Conservation (phyloP, 2,329 filamentous ascomycete genomes). For the Tolypocladium sp. region DNA sequence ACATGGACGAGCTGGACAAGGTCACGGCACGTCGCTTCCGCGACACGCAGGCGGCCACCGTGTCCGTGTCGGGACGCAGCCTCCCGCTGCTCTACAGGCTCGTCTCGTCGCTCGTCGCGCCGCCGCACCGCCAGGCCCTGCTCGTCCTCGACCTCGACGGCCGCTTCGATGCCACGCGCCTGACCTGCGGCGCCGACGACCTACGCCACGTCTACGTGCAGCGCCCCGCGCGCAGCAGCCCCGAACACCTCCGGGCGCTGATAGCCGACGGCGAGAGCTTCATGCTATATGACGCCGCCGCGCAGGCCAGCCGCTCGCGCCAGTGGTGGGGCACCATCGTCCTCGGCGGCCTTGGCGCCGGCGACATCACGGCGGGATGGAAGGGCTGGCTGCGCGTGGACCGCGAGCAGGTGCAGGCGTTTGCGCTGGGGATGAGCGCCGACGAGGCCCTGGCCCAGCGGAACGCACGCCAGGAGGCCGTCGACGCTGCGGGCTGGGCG, state of each 20-base stretch:
- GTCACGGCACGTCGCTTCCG: conserved; percentile 38
- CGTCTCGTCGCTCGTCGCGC: conserved; percentile 38
- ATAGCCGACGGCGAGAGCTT: conserved; percentile 32
- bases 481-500: conserved; percentile 35
- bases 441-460: conserved; percentile 36
- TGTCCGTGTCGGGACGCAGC: conserved; percentile 43
- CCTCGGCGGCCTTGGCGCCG: conserved; percentile 20
- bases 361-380: conserved; percentile 23
- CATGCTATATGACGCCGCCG: conserved; percentile 38
- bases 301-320: conserved; percentile 32
- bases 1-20: conserved; percentile 35
- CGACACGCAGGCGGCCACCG: conserved; percentile 33
- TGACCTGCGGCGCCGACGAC: conserved; percentile 27
- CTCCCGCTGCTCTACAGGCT: conserved; percentile 48
- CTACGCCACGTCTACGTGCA: conserved; percentile 43
- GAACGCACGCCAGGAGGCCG: conserved; percentile 25
- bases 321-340: conserved; percentile 52
- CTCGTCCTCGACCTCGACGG: conserved; percentile 46
- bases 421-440: conserved; percentile 27
- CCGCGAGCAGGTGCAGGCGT: conserved; percentile 29
- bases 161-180: conserved; percentile 43
- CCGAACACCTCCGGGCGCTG: conserved; percentile 21
- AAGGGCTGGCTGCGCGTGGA: conserved; percentile 46
- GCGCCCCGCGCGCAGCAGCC: conserved; percentile 23
- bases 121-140: conserved; percentile 38